Conservation (phyloP, 1,284 basidiomycete species). For the Leccinum angustisporum region DNA sequence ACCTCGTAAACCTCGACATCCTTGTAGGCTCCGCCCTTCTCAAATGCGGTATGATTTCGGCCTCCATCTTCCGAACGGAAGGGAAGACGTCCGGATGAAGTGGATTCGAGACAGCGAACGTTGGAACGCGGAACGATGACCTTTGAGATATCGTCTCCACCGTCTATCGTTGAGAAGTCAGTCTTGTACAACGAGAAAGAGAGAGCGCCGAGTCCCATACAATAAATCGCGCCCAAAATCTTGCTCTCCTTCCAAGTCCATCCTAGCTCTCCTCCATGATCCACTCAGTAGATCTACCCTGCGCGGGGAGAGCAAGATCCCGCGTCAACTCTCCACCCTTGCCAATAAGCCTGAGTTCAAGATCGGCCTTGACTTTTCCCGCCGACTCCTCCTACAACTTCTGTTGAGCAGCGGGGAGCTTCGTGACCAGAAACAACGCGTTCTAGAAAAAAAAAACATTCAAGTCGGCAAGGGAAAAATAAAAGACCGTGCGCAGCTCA, state of each 20-base stretch:
- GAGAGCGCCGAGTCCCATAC: slow-evolving; percentile 41
- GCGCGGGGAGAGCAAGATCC: too few relatives aligned
- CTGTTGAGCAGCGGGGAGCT: too few relatives aligned
- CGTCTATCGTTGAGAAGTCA: slow-evolving; percentile 50
- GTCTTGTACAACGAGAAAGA: slow-evolving; percentile 4
- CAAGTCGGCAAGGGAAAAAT: too few relatives aligned
- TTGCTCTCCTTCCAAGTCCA: slow-evolving; percentile 34
- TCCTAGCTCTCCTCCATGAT: too few relatives aligned
- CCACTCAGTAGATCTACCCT: too few relatives aligned
- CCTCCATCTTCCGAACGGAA: slow-evolving; percentile 95
- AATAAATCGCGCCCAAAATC: slow-evolving; percentile 87
- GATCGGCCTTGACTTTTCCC: too few relatives aligned
- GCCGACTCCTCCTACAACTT: too few relatives aligned
- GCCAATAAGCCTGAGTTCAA: too few relatives aligned
- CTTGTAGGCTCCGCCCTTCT: slow-evolving; percentile 90
- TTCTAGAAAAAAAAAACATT: too few relatives aligned
- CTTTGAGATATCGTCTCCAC: slow-evolving; percentile 77
- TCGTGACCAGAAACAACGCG: too few relatives aligned
- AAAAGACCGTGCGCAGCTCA: too few relatives aligned
- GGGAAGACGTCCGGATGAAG: slow-evolving; percentile 97
- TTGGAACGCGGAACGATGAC: slow-evolving; percentile 70
- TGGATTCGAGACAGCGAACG: slow-evolving; percentile 82
- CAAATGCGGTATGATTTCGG: slow-evolving; percentile 97
- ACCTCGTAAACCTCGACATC: slow-evolving; percentile 90
- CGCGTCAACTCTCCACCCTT: too few relatives aligned